Conservation (phyloP, 2,329 filamentous ascomycete species). For the Endothia cerciana region DNA sequence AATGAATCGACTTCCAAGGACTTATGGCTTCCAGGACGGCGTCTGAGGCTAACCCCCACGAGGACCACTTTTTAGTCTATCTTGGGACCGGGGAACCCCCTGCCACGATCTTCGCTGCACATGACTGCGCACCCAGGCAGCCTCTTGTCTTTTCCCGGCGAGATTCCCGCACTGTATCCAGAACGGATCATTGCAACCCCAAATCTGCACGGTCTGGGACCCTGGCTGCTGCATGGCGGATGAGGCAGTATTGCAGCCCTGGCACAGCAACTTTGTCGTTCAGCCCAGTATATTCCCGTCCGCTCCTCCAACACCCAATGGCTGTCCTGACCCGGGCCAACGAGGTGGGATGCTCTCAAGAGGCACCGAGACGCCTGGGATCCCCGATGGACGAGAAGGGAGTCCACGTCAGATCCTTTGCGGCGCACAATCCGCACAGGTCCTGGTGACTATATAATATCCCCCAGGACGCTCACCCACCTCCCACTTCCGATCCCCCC, state of each 20-base stretch:
- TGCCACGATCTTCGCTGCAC: constrained; percentile 15
- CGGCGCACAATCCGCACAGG: background rate
- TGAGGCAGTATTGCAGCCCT: constrained; percentile 18
- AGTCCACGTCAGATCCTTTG: constrained; percentile 16
- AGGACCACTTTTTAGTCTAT: constrained; percentile 25
- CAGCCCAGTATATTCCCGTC: constrained; percentile 18
- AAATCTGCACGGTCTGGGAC: background rate
- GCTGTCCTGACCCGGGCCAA: constrained; percentile 9
- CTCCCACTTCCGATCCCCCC: constrained; percentile 2
- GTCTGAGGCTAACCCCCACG: constrained; percentile 24
- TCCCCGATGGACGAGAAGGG: constrained; percentile 8
- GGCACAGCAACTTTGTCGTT: constrained; percentile 10
- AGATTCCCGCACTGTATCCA: constrained; percentile 25
- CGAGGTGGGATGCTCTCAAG: constrained; percentile 7
- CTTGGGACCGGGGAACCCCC: constrained; percentile 18
- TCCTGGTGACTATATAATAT: constrained; percentile 23
- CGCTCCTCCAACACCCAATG: constrained; percentile 14
- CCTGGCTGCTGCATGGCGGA: constrained; percentile 19
- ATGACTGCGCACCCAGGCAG: constrained; percentile 22
- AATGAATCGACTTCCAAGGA: background rate
- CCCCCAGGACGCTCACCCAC: constrained; percentile 1
- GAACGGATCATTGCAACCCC: constrained; percentile 15
- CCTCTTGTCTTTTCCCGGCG: background rate
- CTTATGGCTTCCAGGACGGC: constrained; percentile 10
- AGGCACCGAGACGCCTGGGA: constrained; percentile 9